Percentiles rank a stretch among this genome's conserved stretches.
phyloP scores from a whole-genome alignment of 305 asterid genomes.

The Withania somnifera region DNA sequence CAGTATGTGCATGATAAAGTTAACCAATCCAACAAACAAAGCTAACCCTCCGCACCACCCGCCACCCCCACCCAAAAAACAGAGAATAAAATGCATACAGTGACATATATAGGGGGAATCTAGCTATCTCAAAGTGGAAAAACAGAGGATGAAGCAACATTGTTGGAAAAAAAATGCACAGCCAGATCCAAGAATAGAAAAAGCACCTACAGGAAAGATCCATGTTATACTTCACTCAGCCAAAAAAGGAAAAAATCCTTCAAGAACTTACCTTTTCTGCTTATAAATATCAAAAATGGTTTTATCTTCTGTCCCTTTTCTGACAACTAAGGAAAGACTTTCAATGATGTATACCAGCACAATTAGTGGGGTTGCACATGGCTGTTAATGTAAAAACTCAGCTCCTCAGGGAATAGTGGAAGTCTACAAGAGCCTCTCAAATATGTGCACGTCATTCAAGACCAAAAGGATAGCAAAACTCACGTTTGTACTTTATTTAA shows the following conservation, averaged over 20 bases:
- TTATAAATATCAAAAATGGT: background rate
- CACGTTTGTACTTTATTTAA: background rate
- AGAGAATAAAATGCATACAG: background rate
- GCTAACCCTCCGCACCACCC: background rate
- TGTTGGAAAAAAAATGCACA: background rate
- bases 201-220: background rate
- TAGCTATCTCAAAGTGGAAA: background rate
- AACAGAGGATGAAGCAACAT: background rate
- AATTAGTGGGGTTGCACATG: background rate
- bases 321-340: background rate
- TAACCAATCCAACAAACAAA: background rate
- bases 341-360: background rate
- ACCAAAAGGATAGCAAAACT: background rate
- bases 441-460: background rate
- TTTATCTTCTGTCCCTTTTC: background rate
- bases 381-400: background rate
- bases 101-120: background rate
- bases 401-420: background rate
- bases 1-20: background rate
- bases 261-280: background rate
- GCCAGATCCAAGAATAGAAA: background rate
- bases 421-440: background rate
- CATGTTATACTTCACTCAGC: background rate
- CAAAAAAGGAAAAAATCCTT: background rate
- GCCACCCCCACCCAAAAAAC: background rate